phyloP scores from a whole-genome alignment of 352 stramenopile species.

The Thraustochytrium striatum region DNA sequence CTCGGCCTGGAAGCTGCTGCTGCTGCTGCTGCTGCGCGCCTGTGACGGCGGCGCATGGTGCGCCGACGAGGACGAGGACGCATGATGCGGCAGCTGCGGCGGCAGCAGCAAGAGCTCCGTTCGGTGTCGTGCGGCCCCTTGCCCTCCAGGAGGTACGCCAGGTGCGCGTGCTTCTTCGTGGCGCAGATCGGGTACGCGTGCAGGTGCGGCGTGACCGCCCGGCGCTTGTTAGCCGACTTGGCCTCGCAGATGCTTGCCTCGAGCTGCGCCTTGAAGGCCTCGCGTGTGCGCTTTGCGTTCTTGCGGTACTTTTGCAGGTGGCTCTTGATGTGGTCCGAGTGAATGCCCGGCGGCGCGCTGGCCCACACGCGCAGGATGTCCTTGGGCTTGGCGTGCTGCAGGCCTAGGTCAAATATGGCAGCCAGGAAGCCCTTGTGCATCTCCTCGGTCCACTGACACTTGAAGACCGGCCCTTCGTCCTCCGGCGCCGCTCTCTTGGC shows the following conservation, averaged over 20 bases:
- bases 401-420: constrained; percentile 36
- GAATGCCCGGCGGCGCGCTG: not conserved
- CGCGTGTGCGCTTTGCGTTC: not conserved
- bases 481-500: too few relatives aligned
- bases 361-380: constrained; percentile 23
- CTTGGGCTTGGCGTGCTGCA: constrained; percentile 11
- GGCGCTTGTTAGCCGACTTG: not conserved
- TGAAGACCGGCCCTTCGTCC: too few relatives aligned
- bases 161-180: too few relatives aligned
- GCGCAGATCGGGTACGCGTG: not conserved
- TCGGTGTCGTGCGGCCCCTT: too few relatives aligned
- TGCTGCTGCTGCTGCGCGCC: too few relatives aligned
- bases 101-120: too few relatives aligned
- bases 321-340: not conserved
- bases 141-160: too few relatives aligned
- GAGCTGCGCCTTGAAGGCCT: not conserved
- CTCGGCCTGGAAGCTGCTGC: too few relatives aligned
- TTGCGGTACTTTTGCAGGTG: not conserved
- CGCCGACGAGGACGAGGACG: too few relatives aligned
- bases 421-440: constrained; percentile 33
- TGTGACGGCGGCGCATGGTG: too few relatives aligned
- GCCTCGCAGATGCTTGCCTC: not conserved
- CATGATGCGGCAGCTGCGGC: too few relatives aligned
- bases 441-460: constrained; percentile 33
- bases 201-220: not conserved